Percentiles rank a stretch among this genome's conserved stretches.
Evolutionary conservation across 345 rosid species (phyloP).

Genomic region (Toxicodendron radicans): DNA sequence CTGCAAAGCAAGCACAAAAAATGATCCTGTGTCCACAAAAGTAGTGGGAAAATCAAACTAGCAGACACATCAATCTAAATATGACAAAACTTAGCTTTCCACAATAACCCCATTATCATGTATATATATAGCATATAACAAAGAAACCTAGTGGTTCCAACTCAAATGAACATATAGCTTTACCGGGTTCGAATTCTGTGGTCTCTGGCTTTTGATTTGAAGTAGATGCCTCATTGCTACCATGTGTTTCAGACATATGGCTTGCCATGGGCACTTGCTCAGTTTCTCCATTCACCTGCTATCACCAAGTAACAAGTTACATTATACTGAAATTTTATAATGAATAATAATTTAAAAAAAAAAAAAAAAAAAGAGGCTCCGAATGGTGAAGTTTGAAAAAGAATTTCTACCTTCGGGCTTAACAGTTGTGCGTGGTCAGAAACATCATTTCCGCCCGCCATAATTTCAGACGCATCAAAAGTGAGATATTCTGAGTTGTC

Average conservation of each 20-base stretch:
- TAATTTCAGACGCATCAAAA: slow-evolving; percentile 56
- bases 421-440: slow-evolving; percentile 25
- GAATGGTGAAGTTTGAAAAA: neutral
- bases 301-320: slow-evolving; percentile 22
- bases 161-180: slow-evolving; percentile 13
- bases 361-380: too few relatives aligned
- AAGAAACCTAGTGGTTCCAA: neutral
- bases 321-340: slow-evolving; percentile 11
- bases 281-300: slow-evolving; percentile 45
- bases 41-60: neutral
- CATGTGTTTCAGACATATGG: slow-evolving; percentile 30
- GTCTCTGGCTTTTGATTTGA: slow-evolving; percentile 52
- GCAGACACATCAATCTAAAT: neutral
- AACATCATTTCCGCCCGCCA: slow-evolving; percentile 32
- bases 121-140: neutral
- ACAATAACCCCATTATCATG: neutral
- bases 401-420: slow-evolving; percentile 39
- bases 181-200: slow-evolving; percentile 57
- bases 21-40: neutral
- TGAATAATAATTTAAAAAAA: neutral
- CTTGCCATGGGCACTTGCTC: slow-evolving; percentile 36
- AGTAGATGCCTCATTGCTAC: slow-evolving; percentile 48
- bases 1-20: slow-evolving; percentile 38
- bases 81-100: neutral
- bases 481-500: slow-evolving; percentile 35